Evolutionary conservation across 225 moss, liverwort and hornwort genomes (phyloP).

Genomic region (Lunularia cruciata): DNA sequence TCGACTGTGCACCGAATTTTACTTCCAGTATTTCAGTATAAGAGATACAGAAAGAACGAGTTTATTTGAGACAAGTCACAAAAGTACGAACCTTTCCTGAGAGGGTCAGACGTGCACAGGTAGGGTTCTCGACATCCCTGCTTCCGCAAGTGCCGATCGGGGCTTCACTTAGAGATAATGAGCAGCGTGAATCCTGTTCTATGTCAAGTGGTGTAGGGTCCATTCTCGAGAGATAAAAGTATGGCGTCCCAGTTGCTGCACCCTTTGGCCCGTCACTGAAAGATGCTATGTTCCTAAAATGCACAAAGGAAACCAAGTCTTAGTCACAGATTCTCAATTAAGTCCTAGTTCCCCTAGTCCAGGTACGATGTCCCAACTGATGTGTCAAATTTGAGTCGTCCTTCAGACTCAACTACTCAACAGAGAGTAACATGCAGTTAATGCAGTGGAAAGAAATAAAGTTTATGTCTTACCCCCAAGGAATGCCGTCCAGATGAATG

Average conservation of each 20-base stretch:
- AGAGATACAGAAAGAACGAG: too few relatives aligned
- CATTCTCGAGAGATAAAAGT: slow-evolving; percentile 78
- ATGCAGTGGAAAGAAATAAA: neutral
- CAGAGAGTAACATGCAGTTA: neutral
- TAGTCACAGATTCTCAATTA: neutral
- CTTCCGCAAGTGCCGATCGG: slow-evolving; percentile 72
- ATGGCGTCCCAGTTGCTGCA: slow-evolving; percentile 70
- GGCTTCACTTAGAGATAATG: slow-evolving; percentile 75
- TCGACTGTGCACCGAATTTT: too few relatives aligned
- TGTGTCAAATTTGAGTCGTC: too few relatives aligned
- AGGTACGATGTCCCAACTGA: too few relatives aligned
- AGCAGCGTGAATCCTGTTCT: slow-evolving; percentile 82
- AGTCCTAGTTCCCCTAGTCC: neutral
- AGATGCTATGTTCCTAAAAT: slow-evolving; percentile 77
- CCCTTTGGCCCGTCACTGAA: slow-evolving; percentile 86
- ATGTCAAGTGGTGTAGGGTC: slow-evolving; percentile 86
- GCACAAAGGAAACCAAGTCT: neutral
- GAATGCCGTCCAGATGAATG: slow-evolving; percentile 69
- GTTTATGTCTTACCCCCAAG: slow-evolving; percentile 70
- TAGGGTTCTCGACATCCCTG: slow-evolving; percentile 79
- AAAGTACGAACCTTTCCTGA: slow-evolving; percentile 65
- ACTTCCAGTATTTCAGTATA: too few relatives aligned
- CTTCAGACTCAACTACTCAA: too few relatives aligned
- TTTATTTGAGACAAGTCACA: too few relatives aligned
- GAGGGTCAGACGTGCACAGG: slow-evolving; percentile 90